These are phyloP conservation scores for Hypholoma fasciculare DNA, from an alignment of 768 basidiomycete genomes.

Conservation along the genomic window DNA sequence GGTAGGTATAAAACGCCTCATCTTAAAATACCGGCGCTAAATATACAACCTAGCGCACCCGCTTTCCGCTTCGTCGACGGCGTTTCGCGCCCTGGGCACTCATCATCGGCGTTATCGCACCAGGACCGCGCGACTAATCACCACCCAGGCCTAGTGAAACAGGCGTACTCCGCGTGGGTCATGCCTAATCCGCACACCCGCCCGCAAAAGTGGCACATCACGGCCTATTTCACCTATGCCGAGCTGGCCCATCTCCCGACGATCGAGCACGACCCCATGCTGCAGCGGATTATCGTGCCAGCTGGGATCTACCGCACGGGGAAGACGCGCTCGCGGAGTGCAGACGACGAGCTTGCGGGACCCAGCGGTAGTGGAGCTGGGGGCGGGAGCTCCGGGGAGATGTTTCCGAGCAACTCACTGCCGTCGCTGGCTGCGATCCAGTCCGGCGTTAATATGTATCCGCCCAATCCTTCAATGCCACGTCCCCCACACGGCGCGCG, in stretches of 20 bases:
- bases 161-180: conserved; percentile 72
- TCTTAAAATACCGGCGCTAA: conserved; percentile 3
- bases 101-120: conserved; percentile 57
- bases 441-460: conserved; percentile 31
- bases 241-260: conserved; percentile 48
- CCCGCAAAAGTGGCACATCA: conserved; percentile 68
- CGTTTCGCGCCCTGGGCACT: conserved; percentile 45
- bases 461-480: conserved; percentile 21
- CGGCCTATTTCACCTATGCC: conserved; percentile 53
- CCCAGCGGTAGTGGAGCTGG: neutral
- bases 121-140: conserved; percentile 54
- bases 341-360: conserved; percentile 28
- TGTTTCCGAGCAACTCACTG: conserved; percentile 26
- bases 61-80: conserved; percentile 61
- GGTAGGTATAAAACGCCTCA: conserved; percentile 27
- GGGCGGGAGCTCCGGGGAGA: conserved; percentile 13
- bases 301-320: conserved; percentile 46
- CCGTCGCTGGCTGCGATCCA: conserved; percentile 41
- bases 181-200: conserved; percentile 39
- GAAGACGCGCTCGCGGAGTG: conserved; percentile 40
- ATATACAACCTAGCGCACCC: conserved; percentile 29
- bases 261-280: conserved; percentile 42
- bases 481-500: conserved; percentile 33
- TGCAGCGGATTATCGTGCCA: conserved; percentile 46
- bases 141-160: conserved; percentile 62